These are phyloP conservation scores for Pythium aristosporum DNA, from an alignment of 352 stramenopile genomes.

Conservation along the genomic window DNA sequence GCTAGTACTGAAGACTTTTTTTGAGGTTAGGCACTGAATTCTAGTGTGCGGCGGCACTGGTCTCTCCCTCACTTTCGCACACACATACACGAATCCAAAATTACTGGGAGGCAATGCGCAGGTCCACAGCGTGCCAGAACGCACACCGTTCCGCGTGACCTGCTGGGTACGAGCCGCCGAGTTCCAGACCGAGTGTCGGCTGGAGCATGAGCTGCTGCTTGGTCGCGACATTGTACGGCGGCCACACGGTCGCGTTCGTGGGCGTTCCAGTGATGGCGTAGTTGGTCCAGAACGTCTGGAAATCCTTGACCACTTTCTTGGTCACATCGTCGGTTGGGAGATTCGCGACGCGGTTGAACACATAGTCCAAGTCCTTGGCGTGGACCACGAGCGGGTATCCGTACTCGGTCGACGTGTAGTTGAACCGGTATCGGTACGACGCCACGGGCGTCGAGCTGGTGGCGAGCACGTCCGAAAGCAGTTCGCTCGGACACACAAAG, in stretches of 20 bases:
- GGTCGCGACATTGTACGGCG: neutral
- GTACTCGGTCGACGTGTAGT: conserved; percentile 5
- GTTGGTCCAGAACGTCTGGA: conserved; percentile 17
- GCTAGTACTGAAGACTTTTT: neutral
- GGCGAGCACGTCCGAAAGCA: neutral
- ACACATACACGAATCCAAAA: neutral
- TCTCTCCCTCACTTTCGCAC: neutral
- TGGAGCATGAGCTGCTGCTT: conserved; percentile 17
- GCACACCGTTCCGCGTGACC: conserved; percentile 9
- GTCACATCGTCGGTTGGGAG: neutral
- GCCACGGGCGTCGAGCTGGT: neutral
- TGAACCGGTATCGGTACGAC: conserved; percentile 20
- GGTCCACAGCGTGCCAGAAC: conserved; percentile 11
- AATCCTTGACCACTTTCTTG: neutral
- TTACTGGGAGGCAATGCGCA: neutral
- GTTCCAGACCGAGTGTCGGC: neutral
- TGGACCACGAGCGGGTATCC: conserved; percentile 3
- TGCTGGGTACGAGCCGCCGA: neutral
- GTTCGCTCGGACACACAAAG: conserved; percentile 21
- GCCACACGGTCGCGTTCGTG: neutral
- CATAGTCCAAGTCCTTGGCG: conserved; percentile 7
- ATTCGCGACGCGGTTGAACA: conserved; percentile 6
- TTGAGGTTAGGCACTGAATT: neutral
- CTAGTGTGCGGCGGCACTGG: too few species aligned
- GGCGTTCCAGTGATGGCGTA: conserved; percentile 1